Conservation (phyloP, 2,329 filamentous ascomycete species). For the Hymenoscyphus occultus region DNA sequence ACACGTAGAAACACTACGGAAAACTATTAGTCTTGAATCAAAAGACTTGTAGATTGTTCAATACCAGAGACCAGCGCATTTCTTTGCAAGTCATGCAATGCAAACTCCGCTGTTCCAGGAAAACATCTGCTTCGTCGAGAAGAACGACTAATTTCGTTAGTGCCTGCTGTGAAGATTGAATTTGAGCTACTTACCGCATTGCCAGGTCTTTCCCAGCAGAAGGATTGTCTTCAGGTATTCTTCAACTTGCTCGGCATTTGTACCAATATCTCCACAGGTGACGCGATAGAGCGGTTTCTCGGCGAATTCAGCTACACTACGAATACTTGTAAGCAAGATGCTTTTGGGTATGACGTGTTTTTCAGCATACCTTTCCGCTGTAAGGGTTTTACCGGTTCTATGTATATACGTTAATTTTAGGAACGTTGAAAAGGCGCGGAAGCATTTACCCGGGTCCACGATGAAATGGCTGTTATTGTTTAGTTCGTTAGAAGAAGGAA, state of each 20-base stretch:
- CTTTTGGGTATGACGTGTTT: too few species aligned
- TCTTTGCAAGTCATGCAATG: not conserved
- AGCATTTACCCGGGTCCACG: too few species aligned
- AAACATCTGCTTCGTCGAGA: not conserved
- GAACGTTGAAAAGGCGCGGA: too few species aligned
- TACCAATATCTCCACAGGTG: not conserved
- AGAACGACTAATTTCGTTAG: not conserved
- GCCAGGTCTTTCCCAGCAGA: not conserved
- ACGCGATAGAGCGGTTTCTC: slow-evolving; percentile 3
- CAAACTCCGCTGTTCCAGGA: not conserved
- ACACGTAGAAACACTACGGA: too few species aligned
- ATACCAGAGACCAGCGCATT: not conserved
- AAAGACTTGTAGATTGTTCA: too few species aligned
- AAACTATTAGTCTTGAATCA: too few species aligned
- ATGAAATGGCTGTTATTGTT: too few species aligned
- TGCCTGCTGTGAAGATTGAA: not conserved
- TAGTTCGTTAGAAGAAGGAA: too few species aligned
- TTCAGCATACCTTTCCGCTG: too few species aligned
- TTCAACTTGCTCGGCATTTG: not conserved
- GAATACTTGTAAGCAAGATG: too few species aligned
- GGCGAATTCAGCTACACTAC: not conserved
- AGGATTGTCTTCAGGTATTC: not conserved
- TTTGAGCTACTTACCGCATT: not conserved
- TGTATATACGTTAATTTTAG: too few species aligned
- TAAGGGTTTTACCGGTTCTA: too few species aligned